A percentile compares a stretch with the other conserved stretches of the same genome.
Conservation (phyloP, 768 basidiomycete species). For the Boletales sp. region DNA sequence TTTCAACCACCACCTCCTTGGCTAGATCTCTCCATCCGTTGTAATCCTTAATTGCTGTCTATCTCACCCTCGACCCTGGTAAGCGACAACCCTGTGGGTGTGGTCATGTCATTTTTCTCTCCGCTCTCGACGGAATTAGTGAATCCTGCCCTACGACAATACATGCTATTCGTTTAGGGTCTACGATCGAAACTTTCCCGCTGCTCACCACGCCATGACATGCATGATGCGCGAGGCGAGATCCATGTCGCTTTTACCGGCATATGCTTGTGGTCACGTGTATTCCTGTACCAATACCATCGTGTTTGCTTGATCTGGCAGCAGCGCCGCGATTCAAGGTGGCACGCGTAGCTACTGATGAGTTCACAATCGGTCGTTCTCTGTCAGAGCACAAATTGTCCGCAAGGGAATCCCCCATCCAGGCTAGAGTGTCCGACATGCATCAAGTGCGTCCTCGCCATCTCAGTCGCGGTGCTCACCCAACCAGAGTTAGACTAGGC, state of each 20-base stretch:
- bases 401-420: constrained; percentile 81
- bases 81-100: constrained; percentile 12
- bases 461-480: constrained; percentile 1
- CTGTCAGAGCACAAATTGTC: constrained; percentile 71
- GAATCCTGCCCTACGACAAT: no score
- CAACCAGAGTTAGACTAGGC: constrained; percentile 52
- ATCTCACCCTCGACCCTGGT: constrained; percentile 19
- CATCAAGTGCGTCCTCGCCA: constrained; percentile 61
- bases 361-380: constrained; percentile 30
- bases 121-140: no score
- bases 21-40: constrained; percentile 4
- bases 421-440: constrained; percentile 92
- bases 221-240: constrained; percentile 21
- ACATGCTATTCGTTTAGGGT: no score
- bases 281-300: neutral
- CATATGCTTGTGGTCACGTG: constrained; percentile 14
- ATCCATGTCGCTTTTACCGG: no score
- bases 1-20: neutral
- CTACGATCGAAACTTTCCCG: no score
- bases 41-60: constrained; percentile 4
- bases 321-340: no score
- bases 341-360: constrained; percentile 25
- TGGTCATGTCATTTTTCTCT: neutral
- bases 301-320: neutral
- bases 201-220: constrained; percentile 7